Base-by-base conservation (phyloP, 2,329 filamentous ascomycete genomes). In the Sporothrix inflata region DNA sequence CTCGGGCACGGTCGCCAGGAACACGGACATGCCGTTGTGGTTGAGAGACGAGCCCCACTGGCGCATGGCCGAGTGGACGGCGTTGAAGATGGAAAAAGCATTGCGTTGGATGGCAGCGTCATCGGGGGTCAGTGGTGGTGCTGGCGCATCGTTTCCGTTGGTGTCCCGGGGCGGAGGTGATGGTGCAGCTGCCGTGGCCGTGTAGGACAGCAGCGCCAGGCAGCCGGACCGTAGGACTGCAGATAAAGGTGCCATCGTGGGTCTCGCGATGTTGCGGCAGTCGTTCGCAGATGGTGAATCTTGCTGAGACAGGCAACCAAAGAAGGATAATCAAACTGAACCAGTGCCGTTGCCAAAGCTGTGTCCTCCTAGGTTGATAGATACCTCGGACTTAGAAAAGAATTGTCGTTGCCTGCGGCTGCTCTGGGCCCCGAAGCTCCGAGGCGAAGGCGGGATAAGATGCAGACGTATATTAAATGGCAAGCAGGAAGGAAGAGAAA, bases 1-100 rank as follows among this genome's bases (percentile, higher is more conserved):
- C 21, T 83, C 82, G 0, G 91, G 91, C 0, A 94, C 85, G 0
- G 85, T 86, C 0, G 87, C 91, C 0, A 91, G 83, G 76, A 93
- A 92, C 75, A 92, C 85, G 1, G 89, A 89, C 85, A 94, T 90
- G 71, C 92, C 92, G 78, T 94, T 94, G 79, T 94, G 92, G 73
- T 92, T 86, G 2, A 92, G 78, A 0, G 90, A 90, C 0, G 90
- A 92, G 1, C 90, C 91, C 88, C 90, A 94, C 82, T 94, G 91
- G 47, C 92, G 85, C 83, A 92, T 89, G 0, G 91, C 90, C 11
- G 89, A 89, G 75, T 93, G 89, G 21, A 94, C 83, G 19, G 90
- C 85, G 77, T 94, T 94, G 85, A 94, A 94, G 71, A 94, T 88
- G 74, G 87, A 85, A 75, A 88, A 86, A 8, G 87, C 88, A 78